phyloP scores from a whole-genome alignment of 306 rosid species.

The Herpetospermum pedunculosum region DNA sequence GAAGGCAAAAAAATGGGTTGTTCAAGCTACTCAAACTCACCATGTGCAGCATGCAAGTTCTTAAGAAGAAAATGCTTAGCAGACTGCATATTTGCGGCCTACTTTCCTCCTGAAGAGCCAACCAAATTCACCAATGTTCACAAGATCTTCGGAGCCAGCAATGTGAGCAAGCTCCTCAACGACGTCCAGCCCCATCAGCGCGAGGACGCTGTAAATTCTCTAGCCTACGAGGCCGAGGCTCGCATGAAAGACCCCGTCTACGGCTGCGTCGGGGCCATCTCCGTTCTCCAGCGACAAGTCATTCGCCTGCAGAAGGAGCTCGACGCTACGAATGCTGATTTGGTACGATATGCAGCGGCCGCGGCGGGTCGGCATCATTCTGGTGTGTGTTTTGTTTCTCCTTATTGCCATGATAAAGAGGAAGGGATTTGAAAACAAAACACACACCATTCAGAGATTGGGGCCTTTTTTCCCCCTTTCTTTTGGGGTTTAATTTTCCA shows the following conservation, averaged over 20 bases:
- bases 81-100: conserved; percentile 75
- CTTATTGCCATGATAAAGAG: conserved; percentile 16
- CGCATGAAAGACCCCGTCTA: conserved; percentile 85
- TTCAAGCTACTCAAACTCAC: conserved; percentile 39
- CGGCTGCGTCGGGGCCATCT: conserved; percentile 84
- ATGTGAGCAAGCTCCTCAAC: conserved; percentile 71
- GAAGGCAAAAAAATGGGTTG: conserved; percentile 32
- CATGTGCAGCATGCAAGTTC: conserved; percentile 96
- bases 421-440: conserved; percentile 23
- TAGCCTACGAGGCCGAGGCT: conserved; percentile 95
- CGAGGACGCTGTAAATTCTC: conserved; percentile 78
- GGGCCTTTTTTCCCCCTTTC: not conserved
- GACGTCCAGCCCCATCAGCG: conserved; percentile 79
- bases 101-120: conserved; percentile 88
- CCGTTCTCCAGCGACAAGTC: conserved; percentile 69
- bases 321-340: conserved; percentile 69
- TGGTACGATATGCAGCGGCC: conserved; percentile 39
- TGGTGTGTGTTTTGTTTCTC: conserved; percentile 21
- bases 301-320: conserved; percentile 72
- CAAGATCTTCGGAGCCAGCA: conserved; percentile 95
- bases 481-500: not conserved
- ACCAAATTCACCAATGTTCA: conserved; percentile 79
- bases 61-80: conserved; percentile 78
- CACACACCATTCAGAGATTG: too few relatives aligned
- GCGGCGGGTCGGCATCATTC: not conserved